These are phyloP conservation scores for Trichosanthes cucumerina DNA, from an alignment of 306 rosid species.

Conservation along the genomic window DNA sequence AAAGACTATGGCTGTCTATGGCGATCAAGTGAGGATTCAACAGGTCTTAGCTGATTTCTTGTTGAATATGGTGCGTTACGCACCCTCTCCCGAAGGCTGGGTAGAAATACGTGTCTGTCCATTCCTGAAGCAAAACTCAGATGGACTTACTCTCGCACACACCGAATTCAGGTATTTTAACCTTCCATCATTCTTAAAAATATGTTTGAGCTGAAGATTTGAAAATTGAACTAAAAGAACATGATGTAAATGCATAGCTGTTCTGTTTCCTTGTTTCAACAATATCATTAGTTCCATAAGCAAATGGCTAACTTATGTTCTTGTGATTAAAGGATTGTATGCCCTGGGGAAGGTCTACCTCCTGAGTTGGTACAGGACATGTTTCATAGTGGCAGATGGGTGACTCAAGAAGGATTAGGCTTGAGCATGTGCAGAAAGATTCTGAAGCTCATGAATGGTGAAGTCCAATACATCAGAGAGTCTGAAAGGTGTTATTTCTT, in stretches of 20 bases:
- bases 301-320: not conserved
- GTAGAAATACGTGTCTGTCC: constrained; percentile 85
- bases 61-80: constrained; percentile 77
- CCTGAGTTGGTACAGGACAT: constrained; percentile 84
- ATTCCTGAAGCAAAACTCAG: constrained; percentile 54
- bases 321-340: constrained; percentile 55
- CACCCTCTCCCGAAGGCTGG: constrained; percentile 95
- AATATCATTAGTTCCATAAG: not conserved
- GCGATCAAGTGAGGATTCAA: constrained; percentile 89
- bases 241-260: not conserved
- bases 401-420: constrained; percentile 83
- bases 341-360: constrained; percentile 98
- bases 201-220: not conserved
- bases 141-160: constrained; percentile 44
- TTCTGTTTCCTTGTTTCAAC: constrained; percentile 1
- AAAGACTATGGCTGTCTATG: constrained; percentile 78
- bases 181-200: not conserved
- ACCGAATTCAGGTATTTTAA: constrained; percentile 75
- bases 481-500: constrained; percentile 83
- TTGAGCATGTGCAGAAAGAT: constrained; percentile 94
- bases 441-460: constrained; percentile 79
- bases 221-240: not conserved
- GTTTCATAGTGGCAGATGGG: constrained; percentile 76
- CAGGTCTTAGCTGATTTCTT: constrained; percentile 91
- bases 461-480: constrained; percentile 89